Evolutionary conservation across 2,329 filamentous ascomycete species (phyloP).

Genomic region (Penicillium aurantiogriseum): DNA sequence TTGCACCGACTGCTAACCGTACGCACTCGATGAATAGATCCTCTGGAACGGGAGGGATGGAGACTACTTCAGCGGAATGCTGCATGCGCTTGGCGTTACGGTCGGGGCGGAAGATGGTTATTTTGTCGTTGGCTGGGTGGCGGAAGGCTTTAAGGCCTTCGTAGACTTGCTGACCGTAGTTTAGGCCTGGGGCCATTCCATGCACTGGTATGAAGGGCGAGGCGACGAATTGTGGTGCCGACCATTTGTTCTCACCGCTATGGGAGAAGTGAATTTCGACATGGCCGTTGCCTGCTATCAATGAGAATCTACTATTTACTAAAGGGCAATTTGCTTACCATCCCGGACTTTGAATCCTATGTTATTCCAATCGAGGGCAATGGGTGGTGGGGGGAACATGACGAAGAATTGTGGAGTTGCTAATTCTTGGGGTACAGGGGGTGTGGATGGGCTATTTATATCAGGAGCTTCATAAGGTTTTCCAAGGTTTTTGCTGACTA

Average conservation of each 20-base stretch:
- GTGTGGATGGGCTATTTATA: not conserved
- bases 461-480: not conserved
- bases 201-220: conserved; percentile 86
- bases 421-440: not conserved
- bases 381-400: conserved; percentile 36
- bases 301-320: not conserved
- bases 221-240: conserved; percentile 71
- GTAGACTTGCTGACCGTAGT: conserved; percentile 97
- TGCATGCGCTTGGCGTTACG: conserved; percentile 83
- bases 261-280: conserved; percentile 81
- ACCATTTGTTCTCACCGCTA: conserved; percentile 71
- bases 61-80: conserved; percentile 78
- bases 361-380: conserved; percentile 73
- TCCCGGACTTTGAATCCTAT: conserved; percentile 91
- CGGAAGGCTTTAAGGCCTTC: conserved; percentile 98
- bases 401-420: not conserved
- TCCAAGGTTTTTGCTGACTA: not conserved
- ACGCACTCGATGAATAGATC: conserved; percentile 74
- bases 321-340: conserved; percentile 54
- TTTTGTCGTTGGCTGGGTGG: conserved; percentile 55
- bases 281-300: conserved; percentile 75
- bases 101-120: conserved; percentile 84
- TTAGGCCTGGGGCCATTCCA: conserved; percentile 90
- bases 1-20: conserved; percentile 77
- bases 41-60: conserved; percentile 75